A percentile compares a stretch with the other conserved stretches of the same genome.
Evolutionary conservation across 2,329 filamentous ascomycete genomes (phyloP).

Genomic region (Ophiostoma populinum): DNA sequence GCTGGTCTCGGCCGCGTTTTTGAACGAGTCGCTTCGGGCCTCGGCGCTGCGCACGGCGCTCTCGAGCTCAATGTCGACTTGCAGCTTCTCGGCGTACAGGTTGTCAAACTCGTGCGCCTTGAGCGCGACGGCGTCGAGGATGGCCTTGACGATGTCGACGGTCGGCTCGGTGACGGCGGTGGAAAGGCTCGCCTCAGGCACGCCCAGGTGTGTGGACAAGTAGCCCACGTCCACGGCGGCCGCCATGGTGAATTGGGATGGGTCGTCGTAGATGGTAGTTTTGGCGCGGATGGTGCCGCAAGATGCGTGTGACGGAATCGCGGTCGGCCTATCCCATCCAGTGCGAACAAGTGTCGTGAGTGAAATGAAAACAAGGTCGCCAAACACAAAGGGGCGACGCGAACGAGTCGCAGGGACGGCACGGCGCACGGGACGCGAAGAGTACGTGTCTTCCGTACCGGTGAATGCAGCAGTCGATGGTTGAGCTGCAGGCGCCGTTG

Average conservation of each 20-base stretch:
- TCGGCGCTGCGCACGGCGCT: conserved; percentile 74
- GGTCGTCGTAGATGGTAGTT: neutral
- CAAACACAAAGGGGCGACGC: too few relatives aligned
- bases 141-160: conserved; percentile 54
- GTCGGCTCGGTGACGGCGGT: conserved; percentile 52
- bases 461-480: neutral
- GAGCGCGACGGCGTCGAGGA: conserved; percentile 56
- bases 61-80: conserved; percentile 82
- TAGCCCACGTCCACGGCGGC: conserved; percentile 52
- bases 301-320: too few relatives aligned
- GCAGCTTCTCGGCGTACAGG: conserved; percentile 72
- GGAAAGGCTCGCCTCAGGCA: conserved; percentile 47
- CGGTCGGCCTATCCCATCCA: too few relatives aligned
- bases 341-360: too few relatives aligned
- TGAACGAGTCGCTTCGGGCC: conserved; percentile 64
- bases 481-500: neutral
- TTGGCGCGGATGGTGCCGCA: neutral
- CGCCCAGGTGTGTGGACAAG: conserved; percentile 51
- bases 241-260: conserved; percentile 36
- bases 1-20: conserved; percentile 65
- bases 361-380: too few relatives aligned
- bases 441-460: too few relatives aligned
- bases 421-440: too few relatives aligned
- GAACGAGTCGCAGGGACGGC: too few relatives aligned
- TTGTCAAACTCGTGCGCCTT: conserved; percentile 74